These are phyloP conservation scores for Escovopsis sp. DNA, from an alignment of 2,329 filamentous ascomycete genomes.

Conservation along the genomic window DNA sequence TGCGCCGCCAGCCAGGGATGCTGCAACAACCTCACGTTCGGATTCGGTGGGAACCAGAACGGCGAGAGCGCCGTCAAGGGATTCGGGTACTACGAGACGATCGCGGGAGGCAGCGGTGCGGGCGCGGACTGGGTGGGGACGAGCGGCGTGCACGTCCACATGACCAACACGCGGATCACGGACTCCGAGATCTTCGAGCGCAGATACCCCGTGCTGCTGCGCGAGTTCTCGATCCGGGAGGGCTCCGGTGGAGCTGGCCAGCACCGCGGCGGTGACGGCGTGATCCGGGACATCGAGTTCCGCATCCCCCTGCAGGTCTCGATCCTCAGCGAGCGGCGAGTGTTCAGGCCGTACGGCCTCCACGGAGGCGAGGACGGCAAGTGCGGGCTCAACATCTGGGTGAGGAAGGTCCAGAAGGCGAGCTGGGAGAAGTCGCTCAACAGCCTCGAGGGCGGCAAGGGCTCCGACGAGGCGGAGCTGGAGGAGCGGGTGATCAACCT, in stretches of 20 bases:
- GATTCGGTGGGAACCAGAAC: constrained; percentile 40
- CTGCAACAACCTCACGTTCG: constrained; percentile 75
- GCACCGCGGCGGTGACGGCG: constrained; percentile 57
- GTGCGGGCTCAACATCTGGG: constrained; percentile 78
- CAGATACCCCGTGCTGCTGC: constrained; percentile 55
- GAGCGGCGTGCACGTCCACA: constrained; percentile 30
- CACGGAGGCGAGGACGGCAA: constrained; percentile 66
- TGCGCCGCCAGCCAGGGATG: constrained; percentile 69
- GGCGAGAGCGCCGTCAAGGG: constrained; percentile 23
- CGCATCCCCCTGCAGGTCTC: constrained; percentile 61
- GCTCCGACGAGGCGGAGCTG: constrained; percentile 23
- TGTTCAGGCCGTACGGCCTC: constrained; percentile 53
- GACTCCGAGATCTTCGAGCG: constrained; percentile 31
- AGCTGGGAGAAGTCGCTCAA: constrained; percentile 32
- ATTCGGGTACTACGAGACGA: constrained; percentile 47
- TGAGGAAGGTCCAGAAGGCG: constrained; percentile 51
- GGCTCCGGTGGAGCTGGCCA: constrained; percentile 51
- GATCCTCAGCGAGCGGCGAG: constrained; percentile 63
- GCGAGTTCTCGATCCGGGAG: constrained; percentile 51
- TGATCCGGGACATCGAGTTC: constrained; percentile 67
- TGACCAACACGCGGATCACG: constrained; percentile 73
- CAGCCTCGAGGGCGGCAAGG: constrained; percentile 17
- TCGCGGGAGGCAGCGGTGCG: constrained; percentile 50
- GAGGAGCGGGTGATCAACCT: constrained; percentile 54
- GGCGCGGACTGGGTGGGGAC: constrained; percentile 37